Evolutionary conservation across 495 filamentous ascomycete genomes (phyloP).

Genomic region (Podospora pseudocomata): DNA sequence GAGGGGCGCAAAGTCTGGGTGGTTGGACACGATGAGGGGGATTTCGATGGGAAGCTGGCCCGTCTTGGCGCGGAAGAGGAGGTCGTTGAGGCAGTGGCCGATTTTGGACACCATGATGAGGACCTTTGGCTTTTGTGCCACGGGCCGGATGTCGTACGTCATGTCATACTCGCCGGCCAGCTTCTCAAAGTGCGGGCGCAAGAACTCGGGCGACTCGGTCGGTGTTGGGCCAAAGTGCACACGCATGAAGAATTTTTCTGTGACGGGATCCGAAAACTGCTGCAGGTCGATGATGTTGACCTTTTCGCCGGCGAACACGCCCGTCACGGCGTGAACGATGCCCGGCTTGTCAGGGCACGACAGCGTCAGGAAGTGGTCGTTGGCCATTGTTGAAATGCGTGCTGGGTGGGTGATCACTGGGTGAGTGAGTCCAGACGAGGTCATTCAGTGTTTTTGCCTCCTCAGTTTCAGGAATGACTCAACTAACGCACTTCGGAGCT

Average conservation of each 20-base stretch:
- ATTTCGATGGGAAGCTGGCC: slow-evolving; percentile 64
- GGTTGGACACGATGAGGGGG: slow-evolving; percentile 68
- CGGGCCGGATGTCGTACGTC: slow-evolving; percentile 60
- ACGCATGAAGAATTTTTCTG: slow-evolving; percentile 72
- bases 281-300: slow-evolving; percentile 72
- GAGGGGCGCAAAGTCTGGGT: slow-evolving; percentile 64
- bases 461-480: slow-evolving; percentile 2
- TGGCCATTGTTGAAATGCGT: slow-evolving; percentile 32
- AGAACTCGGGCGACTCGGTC: slow-evolving; percentile 38
- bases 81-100: slow-evolving; percentile 74
- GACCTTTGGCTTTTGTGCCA: slow-evolving; percentile 60
- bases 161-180: slow-evolving; percentile 56
- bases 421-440: slow-evolving; percentile 1
- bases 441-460: background rate
- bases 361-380: slow-evolving; percentile 67
- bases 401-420: background rate
- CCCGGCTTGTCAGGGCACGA: slow-evolving; percentile 72
- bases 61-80: slow-evolving; percentile 67
- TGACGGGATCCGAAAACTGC: slow-evolving; percentile 66
- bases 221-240: slow-evolving; percentile 60
- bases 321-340: slow-evolving; percentile 73
- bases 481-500: background rate
- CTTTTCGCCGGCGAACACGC: slow-evolving; percentile 59
- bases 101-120: slow-evolving; percentile 82
- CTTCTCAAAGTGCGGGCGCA: slow-evolving; percentile 49